These are phyloP conservation scores for Nitzschia palea DNA, from an alignment of 108 stramenopile species.

Conservation along the genomic window DNA sequence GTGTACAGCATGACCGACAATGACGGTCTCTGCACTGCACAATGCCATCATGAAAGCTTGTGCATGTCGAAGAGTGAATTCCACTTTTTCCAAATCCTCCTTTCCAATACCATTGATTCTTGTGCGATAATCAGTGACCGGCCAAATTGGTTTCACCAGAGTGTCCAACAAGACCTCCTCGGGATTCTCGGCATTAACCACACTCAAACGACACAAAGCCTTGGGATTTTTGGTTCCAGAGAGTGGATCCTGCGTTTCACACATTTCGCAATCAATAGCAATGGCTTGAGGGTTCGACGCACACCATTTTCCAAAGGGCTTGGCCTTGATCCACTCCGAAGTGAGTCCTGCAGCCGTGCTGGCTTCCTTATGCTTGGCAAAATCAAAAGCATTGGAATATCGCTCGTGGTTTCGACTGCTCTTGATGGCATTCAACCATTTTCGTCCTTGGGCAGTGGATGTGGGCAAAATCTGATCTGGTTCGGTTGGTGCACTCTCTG, in stretches of 20 bases:
- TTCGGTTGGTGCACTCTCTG: background rate
- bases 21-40: conserved; percentile 89
- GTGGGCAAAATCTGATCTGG: conserved; percentile 45
- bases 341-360: conserved; percentile 34
- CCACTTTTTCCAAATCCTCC: conserved; percentile 74
- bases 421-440: conserved; percentile 65
- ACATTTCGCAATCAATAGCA: conserved; percentile 99
- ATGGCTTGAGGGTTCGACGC: conserved; percentile 81
- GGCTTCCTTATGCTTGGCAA: conserved; percentile 45
- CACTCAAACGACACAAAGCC: conserved; percentile 87
- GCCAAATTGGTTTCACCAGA: conserved; percentile 91
- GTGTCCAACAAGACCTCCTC: conserved; percentile 90
- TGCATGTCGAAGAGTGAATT: conserved; percentile 92
- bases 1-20: conserved; percentile 92
- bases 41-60: conserved; percentile 93
- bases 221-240: conserved; percentile 72
- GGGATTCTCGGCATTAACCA: conserved; percentile 88
- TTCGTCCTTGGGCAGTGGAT: conserved; percentile 56
- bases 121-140: conserved; percentile 87
- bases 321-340: conserved; percentile 68
- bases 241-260: conserved; percentile 89
- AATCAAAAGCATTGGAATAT: conserved; percentile 55
- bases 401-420: conserved; percentile 55
- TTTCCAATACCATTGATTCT: conserved; percentile 90
- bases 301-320: conserved; percentile 79